phyloP scores from a whole-genome alignment of 805 yeast species.

The Cyberlindnera mississippiensis region DNA sequence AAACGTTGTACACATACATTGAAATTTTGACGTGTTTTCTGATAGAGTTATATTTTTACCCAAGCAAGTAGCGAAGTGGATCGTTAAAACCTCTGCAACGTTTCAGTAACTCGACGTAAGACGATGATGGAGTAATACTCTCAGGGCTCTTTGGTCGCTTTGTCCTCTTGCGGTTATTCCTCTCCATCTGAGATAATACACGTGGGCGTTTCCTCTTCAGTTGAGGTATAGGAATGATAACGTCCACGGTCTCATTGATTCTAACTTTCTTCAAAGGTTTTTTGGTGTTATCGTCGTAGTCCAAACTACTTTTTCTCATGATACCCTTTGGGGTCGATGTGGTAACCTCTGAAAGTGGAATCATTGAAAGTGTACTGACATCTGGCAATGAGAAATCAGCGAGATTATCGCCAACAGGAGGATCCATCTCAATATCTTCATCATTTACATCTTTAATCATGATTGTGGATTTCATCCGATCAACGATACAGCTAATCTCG shows the following conservation, averaged over 20 bases:
- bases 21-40: too few species aligned
- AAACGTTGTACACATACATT: neutral
- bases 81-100: conserved; percentile 18
- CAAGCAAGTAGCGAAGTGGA: conserved; percentile 17
- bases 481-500: conserved; percentile 14
- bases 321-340: conserved; percentile 11
- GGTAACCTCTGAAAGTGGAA: conserved; percentile 1
- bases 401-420: neutral
- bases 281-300: neutral
- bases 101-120: conserved; percentile 8
- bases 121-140: neutral
- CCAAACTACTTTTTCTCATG: conserved; percentile 5
- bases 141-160: conserved; percentile 2
- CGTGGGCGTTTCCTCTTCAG: conserved; percentile 5
- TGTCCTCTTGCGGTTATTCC: neutral
- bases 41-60: too few species aligned
- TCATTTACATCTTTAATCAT: conserved; percentile 1
- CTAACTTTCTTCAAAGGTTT: conserved; percentile 15
- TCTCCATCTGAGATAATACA: conserved; percentile 1
- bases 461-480: conserved; percentile 10
- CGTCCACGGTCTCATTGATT: conserved; percentile 19
- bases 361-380: conserved; percentile 7
- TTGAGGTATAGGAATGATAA: conserved; percentile 1
- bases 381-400: conserved; percentile 7
- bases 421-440: conserved; percentile 1